Conservation (phyloP, 2,329 filamentous ascomycete species). For the Nigrospora osmanthi region DNA sequence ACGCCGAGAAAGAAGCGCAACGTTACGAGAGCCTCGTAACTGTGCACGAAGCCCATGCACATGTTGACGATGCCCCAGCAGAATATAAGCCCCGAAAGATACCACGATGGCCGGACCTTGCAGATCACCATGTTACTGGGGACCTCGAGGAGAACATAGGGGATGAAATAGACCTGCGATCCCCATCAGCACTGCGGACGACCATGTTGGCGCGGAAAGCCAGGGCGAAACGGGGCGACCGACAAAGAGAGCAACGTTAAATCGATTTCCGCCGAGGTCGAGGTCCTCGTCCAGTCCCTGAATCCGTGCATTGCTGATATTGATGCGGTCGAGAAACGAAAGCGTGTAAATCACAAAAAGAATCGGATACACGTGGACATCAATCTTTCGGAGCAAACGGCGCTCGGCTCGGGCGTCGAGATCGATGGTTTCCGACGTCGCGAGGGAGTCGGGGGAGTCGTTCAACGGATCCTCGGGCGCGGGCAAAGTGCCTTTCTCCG, state of each 20-base stretch:
- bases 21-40: constrained; percentile 27
- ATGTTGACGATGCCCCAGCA: constrained; percentile 38
- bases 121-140: constrained; percentile 37
- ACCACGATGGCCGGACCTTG: constrained; percentile 29
- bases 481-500: too few species aligned
- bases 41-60: constrained; percentile 35
- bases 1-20: constrained; percentile 36
- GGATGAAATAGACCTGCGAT: constrained; percentile 25
- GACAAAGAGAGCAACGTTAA: constrained; percentile 33
- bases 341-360: constrained; percentile 32
- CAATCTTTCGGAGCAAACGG: constrained; percentile 30
- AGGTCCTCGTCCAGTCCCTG: constrained; percentile 34
- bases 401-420: constrained; percentile 25
- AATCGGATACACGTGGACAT: constrained; percentile 30
- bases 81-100: constrained; percentile 29
- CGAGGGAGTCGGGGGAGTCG: too few species aligned
- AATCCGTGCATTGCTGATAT: constrained; percentile 39
- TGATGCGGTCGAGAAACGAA: constrained; percentile 35
- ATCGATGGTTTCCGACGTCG: neutral
- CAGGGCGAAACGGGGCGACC: constrained; percentile 12
- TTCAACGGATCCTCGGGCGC: too few species aligned
- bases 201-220: neutral
- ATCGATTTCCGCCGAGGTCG: constrained; percentile 29
- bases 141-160: constrained; percentile 35
- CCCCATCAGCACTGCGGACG: neutral